Conservation (phyloP, 768 basidiomycete genomes). For the Pulveroboletus ravenelii region DNA sequence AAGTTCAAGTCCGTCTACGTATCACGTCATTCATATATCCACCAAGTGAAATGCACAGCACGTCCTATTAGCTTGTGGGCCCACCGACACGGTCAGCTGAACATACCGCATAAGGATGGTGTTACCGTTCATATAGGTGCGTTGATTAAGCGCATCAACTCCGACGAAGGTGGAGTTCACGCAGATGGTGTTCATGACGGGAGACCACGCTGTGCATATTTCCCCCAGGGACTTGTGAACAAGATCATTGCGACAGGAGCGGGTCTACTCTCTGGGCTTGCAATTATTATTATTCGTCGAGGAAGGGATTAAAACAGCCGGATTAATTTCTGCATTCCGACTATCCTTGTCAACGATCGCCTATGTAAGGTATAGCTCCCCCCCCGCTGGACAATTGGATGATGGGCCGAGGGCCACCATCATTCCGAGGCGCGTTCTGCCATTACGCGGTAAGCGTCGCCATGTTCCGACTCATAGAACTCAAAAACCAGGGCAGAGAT, state of each 20-base stretch:
- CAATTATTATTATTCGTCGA: conserved; percentile 11
- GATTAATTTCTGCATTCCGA: conserved; percentile 11
- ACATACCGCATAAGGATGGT: conserved; percentile 15
- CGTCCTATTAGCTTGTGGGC: conserved; percentile 6
- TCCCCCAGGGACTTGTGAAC: conserved; percentile 1
- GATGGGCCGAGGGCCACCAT: conserved; percentile 25
- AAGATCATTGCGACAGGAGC: conserved; percentile 6
- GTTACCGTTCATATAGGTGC: conserved; percentile 17
- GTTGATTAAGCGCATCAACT: conserved; percentile 19
- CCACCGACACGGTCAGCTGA: conserved; percentile 13
- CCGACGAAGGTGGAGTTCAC: conserved; percentile 10
- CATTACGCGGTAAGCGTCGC: conserved; percentile 41
- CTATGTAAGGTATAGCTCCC: conserved; percentile 8
- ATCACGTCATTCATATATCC: conserved; percentile 29
- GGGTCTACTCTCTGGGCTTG: neutral
- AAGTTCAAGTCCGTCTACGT: conserved; percentile 22
- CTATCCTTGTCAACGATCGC: conserved; percentile 4
- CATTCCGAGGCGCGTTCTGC: conserved; percentile 33
- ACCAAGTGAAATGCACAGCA: conserved; percentile 15
- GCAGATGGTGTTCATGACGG: conserved; percentile 5
- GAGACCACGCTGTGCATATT: conserved; percentile 8
- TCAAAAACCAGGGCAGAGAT: conserved; percentile 43
- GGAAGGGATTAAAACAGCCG: conserved; percentile 3
- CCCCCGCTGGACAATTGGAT: conserved; percentile 5
- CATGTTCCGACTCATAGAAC: conserved; percentile 52